Base-by-base conservation (phyloP, 192 early-diverging fungal species). In the Gonapodya prolifera region DNA sequence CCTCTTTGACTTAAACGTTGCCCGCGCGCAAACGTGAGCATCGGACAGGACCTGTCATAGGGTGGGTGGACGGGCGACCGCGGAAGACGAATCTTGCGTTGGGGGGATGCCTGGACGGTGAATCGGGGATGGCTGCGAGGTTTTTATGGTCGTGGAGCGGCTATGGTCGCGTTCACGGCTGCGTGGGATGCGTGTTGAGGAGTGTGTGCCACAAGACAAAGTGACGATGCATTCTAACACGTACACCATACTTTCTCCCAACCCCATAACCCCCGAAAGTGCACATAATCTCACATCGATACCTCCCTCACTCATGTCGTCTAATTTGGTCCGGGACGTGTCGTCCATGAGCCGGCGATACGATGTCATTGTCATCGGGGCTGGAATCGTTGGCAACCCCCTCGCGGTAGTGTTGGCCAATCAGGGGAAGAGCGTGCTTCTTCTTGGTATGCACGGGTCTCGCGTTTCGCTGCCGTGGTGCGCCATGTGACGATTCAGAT, bases 331-430 rank as follows among this genome's bases (percentile, higher is more conserved):
- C 45, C 8, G 8, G 8, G 23, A 61, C 23, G 45, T 61, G 8
- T 8, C 45, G 23, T 8, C 8, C 45, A 61, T 61, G 45, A 8
- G 8, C 45, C 45, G 45, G 71, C 71, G 32, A 30, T 94, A 87
- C 78, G 94, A 98, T 83, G 86, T 93, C 36, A 93, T 96, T 71
- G 86, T 99, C 30, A 86, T 98, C 0, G 97, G 97, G 32, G 95
- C 94, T 30, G 97, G 97, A 1, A 88, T 97, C n/a, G 89, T 92
- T 1, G 97, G 97, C n/a, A 90, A 89, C 71, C 93, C 95, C 0
- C 88, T 92, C 33, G 97, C 97, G 0, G 84, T 84, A 61, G 85
- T 91, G 2, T 90, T 99, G 75, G 94, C 90, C 1, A 80, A 78
- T 34, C 86, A 93, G 76, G 90, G 90, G 30, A 89, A 92, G 74